Base-by-base conservation (phyloP, 2,329 filamentous ascomycete genomes). In the Aspergillus niger region DNA sequence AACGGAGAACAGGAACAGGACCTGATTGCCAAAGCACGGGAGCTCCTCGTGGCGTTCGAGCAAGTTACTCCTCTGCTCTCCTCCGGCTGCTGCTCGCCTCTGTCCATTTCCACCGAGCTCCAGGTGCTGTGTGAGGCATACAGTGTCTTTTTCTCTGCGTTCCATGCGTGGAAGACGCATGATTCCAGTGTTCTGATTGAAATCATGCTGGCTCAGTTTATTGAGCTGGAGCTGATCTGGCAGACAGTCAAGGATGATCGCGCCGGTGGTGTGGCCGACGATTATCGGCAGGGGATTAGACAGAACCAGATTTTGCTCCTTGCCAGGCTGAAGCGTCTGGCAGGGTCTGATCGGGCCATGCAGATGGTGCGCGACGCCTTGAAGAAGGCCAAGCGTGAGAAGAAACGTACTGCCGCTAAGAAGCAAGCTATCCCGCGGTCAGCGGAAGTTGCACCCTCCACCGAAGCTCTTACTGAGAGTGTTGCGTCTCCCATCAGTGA, bases 191-290 rank as follows among this genome's bases (percentile, higher is more conserved):
- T 86, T 2, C 73, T 89, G 49, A 82, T 89, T 61, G 85, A 88
- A 65, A 86, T 86, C 41, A 89, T 89, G 86, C 79, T 89, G 17
- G 85, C 84, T 8, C 86, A 86, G 26, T 89, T 89, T 67, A 84
- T 88, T 43, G 86, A 87, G 69, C 77, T 89, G 17, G 86, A 89
- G 67, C 80, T 86, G 17, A 89, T 89, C 15, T 87, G 86, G 84
- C 86, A 89, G 71, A 86, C 85, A 2, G 86, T 89, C 61, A 88
- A 89, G 68, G 82, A 87, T 64, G 85, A 88, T 57, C 83, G 77
- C 24, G 81, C 82, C 8, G 86, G 86, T 48, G 83, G 85, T 56
- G 86, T 86, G 39, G 85, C 86, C 3, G 83, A 82, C 44, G 86
- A 89, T 60, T 89, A 89, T 67, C 80, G 82, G 38, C 81, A 86